phyloP scores from a whole-genome alignment of 257 asterid species.

The Nicotiana sylvestris region DNA sequence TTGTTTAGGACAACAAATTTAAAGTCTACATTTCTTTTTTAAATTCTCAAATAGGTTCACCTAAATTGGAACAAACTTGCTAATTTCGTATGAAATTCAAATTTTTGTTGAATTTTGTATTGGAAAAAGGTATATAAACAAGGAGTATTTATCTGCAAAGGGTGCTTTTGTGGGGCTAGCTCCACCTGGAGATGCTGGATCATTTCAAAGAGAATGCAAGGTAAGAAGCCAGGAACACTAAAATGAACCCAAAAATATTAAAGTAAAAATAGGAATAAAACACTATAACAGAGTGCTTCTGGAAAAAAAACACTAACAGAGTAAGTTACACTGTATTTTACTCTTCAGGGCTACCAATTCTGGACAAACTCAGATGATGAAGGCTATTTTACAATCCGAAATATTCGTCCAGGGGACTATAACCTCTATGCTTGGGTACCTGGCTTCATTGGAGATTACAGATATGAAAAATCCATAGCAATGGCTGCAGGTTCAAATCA shows the following conservation, averaged over 20 bases:
- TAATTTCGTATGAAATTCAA: neutral
- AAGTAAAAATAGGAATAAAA: too few relatives aligned
- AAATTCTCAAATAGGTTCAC: too few relatives aligned
- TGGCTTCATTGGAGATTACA: conserved; percentile 19
- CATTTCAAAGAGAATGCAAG: conserved; percentile 91
- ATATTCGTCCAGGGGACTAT: conserved; percentile 6
- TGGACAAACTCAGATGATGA: conserved; percentile 16
- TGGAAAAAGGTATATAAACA: conserved; percentile 33
- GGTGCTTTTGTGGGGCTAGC: conserved; percentile 82
- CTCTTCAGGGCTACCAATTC: conserved; percentile 19
- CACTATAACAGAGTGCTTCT: too few relatives aligned
- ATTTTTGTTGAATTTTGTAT: neutral
- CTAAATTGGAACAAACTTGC: too few relatives aligned
- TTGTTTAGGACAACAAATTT: too few relatives aligned
- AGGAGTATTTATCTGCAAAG: conserved; percentile 45
- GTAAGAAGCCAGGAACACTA: conserved; percentile 17
- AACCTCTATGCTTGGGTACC: conserved; percentile 7
- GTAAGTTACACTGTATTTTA: neutral
- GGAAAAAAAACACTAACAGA: neutral
- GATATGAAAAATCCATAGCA: conserved; percentile 36
- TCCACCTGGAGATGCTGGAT: conserved; percentile 69
- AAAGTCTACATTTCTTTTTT: too few relatives aligned
- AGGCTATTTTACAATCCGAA: conserved; percentile 3
- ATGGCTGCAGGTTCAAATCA: conserved; percentile 50
- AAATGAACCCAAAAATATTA: too few relatives aligned